Conservation (phyloP, 75 land plant genomes). For the Larix kaempferi region DNA sequence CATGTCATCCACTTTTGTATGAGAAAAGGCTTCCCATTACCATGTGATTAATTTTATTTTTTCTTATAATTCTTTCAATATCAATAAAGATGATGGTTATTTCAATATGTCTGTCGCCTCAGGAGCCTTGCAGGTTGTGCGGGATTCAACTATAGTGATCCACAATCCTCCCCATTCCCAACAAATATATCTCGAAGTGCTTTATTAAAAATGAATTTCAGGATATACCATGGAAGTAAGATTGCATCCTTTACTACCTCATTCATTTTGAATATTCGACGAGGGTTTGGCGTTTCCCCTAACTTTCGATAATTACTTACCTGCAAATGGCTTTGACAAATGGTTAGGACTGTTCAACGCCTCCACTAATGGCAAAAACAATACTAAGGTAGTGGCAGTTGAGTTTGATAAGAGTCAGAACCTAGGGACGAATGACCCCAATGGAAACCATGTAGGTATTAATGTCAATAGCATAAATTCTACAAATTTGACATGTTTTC, state of each 20-base stretch:
- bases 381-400: slow-evolving; percentile 31
- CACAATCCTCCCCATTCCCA: too few relatives aligned
- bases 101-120: not conserved
- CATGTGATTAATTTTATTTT: too few relatives aligned
- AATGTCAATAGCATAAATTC: slow-evolving; percentile 51
- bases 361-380: slow-evolving; percentile 26
- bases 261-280: slow-evolving; percentile 28
- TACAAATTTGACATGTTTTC: not conserved
- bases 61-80: too few relatives aligned
- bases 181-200: not conserved
- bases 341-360: slow-evolving; percentile 59
- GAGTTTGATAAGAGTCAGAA: not conserved
- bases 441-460: slow-evolving; percentile 60
- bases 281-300: slow-evolving; percentile 59
- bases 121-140: not conserved
- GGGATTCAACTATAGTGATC: too few relatives aligned
- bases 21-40: too few relatives aligned
- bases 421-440: slow-evolving; percentile 15
- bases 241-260: slow-evolving; percentile 37
- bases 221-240: not conserved
- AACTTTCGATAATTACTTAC: slow-evolving; percentile 12
- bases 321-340: slow-evolving; percentile 29
- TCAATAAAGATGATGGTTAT: too few relatives aligned
- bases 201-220: not conserved
- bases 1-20: too few relatives aligned